Evolutionary conservation across 2,329 filamentous ascomycete species (phyloP).

Genomic region (Sporothrix inflata): DNA sequence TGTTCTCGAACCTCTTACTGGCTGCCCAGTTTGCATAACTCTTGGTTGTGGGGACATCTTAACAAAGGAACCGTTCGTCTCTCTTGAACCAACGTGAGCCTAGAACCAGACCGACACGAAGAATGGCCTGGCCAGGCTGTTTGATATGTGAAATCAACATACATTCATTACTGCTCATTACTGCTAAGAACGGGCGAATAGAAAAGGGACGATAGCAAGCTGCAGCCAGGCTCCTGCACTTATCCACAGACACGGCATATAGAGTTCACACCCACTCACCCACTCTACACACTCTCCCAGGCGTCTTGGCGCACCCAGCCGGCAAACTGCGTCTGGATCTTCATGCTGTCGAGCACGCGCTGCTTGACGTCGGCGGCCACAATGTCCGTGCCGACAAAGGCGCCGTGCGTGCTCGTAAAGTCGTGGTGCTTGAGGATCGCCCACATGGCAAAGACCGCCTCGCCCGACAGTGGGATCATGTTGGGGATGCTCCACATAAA

Average conservation of each 20-base stretch:
- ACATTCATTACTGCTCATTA: not conserved
- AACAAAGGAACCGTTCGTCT: not conserved
- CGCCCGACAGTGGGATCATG: constrained; percentile 69
- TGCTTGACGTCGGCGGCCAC: constrained; percentile 59
- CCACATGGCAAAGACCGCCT: constrained; percentile 72
- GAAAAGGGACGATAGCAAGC: not conserved
- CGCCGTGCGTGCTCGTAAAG: constrained; percentile 69
- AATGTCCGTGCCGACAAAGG: constrained; percentile 67
- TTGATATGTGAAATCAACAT: not conserved
- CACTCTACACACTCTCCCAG: constrained; percentile 29
- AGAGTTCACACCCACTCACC: not conserved
- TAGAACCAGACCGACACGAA: not conserved
- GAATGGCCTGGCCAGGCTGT: not conserved
- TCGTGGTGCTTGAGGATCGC: constrained; percentile 61
- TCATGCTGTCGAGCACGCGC: constrained; percentile 74
- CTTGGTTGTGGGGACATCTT: not conserved
- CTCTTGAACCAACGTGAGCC: not conserved
- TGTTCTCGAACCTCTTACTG: not conserved
- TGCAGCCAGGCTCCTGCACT: not conserved
- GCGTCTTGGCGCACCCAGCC: constrained; percentile 48
- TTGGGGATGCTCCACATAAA: constrained; percentile 82
- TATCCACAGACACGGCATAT: not conserved
- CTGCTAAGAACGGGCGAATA: no score
- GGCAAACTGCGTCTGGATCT: constrained; percentile 66
- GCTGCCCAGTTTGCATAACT: not conserved